Base-by-base conservation (phyloP, 306 rosid species). In the Fagus sylvatica region DNA sequence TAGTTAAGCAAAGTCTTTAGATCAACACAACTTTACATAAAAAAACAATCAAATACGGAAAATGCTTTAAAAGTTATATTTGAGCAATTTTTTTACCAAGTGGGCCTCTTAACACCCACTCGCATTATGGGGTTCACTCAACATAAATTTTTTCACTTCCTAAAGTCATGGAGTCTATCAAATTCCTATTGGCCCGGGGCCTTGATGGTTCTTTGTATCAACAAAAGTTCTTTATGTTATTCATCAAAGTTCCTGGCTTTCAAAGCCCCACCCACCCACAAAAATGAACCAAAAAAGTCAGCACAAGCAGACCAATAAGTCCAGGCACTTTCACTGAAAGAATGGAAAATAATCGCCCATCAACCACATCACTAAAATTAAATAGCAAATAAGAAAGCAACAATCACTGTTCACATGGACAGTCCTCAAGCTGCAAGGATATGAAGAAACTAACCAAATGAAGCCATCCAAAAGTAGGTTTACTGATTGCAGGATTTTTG, bases 381-480 rank as follows among this genome's bases (percentile, higher is more conserved):
- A 12, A 5, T 46, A 15, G 16, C 11, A 62, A 13, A 62, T 15
- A 34, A 62, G 41, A 36, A 62, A 62, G 41, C 10, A 62, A 34
- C 42, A 12, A 15, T 62, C 11, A 3, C 40, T 34, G 69, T 34
- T 62, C 6, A 13, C n/a, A 36, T 59, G 53, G 67, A 77, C 75
- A 53, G 19, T 71, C 71, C 65, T 61, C 57, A 73, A 78, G 81
- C 17, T 72, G 36, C 57, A 39, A 67, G 56, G 42, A 82, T 42
- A n/a, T 30, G 36, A 81, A 80, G 78, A 68, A 72, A 69, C 40
- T 53, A 86, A 95, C 98, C 98, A 65, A 41, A 73, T 86, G 75
- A 71, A 92, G 83, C 97, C 98, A 91, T 70, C 98, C 98, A 84
- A 88, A 92, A 69, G 86, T 85, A 74, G 98, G 98, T 87, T 74